These are phyloP conservation scores for Candida hungchunana DNA, from an alignment of 805 yeast species.

Conservation along the genomic window DNA sequence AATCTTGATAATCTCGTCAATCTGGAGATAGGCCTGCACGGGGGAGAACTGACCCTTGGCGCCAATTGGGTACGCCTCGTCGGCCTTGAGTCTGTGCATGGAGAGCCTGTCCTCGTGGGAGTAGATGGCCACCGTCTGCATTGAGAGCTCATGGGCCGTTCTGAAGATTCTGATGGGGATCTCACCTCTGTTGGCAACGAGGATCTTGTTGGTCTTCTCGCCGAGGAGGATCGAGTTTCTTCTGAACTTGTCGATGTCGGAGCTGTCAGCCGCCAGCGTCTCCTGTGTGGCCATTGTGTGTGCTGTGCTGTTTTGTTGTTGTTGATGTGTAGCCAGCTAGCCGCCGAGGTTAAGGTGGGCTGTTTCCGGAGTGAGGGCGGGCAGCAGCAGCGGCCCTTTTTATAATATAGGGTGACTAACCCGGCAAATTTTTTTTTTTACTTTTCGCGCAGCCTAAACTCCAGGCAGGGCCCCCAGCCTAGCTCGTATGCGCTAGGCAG, in stretches of 20 bases:
- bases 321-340: too few relatives aligned
- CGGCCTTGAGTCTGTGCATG: slow-evolving; percentile 93
- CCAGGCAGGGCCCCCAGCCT: too few relatives aligned
- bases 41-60: slow-evolving; percentile 86
- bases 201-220: slow-evolving; percentile 45
- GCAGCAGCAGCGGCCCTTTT: too few relatives aligned
- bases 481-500: too few relatives aligned
- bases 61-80: slow-evolving; percentile 91
- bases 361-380: too few relatives aligned
- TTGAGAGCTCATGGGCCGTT: slow-evolving; percentile 94
- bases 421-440: not conserved
- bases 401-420: too few relatives aligned
- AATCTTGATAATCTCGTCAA: slow-evolving; percentile 88
- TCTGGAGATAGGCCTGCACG: slow-evolving; percentile 92
- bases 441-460: too few relatives aligned
- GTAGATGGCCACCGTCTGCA: slow-evolving; percentile 96
- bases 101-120: slow-evolving; percentile 94
- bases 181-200: slow-evolving; percentile 84
- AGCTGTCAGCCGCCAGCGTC: slow-evolving; percentile 19
- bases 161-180: slow-evolving; percentile 87
- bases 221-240: slow-evolving; percentile 38
- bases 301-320: not conserved
- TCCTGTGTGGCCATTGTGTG: slow-evolving; percentile 8
- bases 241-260: slow-evolving; percentile 32
- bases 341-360: too few relatives aligned